A percentile compares a stretch with the other conserved stretches of the same genome.
These are phyloP conservation scores for Xylariales sp. DNA, from an alignment of 2,329 filamentous ascomycete genomes.

Conservation along the genomic window DNA sequence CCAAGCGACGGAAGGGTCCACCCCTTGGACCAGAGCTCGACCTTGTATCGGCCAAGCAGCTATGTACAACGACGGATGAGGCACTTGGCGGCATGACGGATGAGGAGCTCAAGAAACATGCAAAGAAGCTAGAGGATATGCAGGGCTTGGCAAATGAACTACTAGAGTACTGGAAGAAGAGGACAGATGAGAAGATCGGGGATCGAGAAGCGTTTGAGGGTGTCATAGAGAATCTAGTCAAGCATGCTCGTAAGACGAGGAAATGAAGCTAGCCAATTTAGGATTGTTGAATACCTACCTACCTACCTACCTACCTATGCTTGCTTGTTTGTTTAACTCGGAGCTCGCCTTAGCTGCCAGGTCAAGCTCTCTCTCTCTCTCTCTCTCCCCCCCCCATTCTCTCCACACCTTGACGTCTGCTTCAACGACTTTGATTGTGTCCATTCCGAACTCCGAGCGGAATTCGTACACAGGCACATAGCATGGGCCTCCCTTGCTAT, in stretches of 20 bases:
- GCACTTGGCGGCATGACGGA: constrained; percentile 76
- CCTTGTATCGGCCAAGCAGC: constrained; percentile 68
- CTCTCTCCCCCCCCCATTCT: background rate
- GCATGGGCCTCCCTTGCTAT: too few relatives aligned
- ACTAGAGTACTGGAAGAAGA: constrained; percentile 82
- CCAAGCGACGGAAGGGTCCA: constrained; percentile 50
- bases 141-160: constrained; percentile 70
- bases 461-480: background rate
- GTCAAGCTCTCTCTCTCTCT: too few relatives aligned
- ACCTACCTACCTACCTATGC: too few relatives aligned
- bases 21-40: constrained; percentile 72
- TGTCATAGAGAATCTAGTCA: constrained; percentile 94
- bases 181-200: constrained; percentile 78
- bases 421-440: background rate
- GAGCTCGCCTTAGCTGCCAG: too few relatives aligned
- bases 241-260: constrained; percentile 79
- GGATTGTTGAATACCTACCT: background rate
- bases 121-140: constrained; percentile 63
- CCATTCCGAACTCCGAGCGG: background rate
- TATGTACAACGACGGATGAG: constrained; percentile 80
- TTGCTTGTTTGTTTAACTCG: too few relatives aligned
- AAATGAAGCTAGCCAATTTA: constrained; percentile 44
- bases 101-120: constrained; percentile 67
- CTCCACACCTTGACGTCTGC: background rate
- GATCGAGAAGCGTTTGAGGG: constrained; percentile 94